Conservation (phyloP, 78 protist genomes). For the Dictyostelium discoideum region dicty_2.7 NC_007088.5:1637001-1637500, state of each 20-base stretch:
- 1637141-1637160: conserved; percentile 51
- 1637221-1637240: conserved; percentile 58
- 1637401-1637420: conserved; percentile 46
- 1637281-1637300: neutral
- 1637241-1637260: conserved; percentile 16
- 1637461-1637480: conserved; percentile 24
- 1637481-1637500: neutral
- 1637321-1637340: conserved; percentile 56
- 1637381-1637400: conserved; percentile 28
- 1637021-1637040: conserved; percentile 39
- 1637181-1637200: conserved; percentile 60
- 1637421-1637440: conserved; percentile 29
- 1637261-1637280: conserved; percentile 65
- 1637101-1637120: conserved; percentile 39
- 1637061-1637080: conserved; percentile 31
- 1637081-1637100: conserved; percentile 28
- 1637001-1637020: conserved; percentile 37
- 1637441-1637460: conserved; percentile 34
- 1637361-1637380: conserved; percentile 35
- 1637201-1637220: conserved; percentile 35
- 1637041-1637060: conserved; percentile 39
- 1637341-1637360: neutral
- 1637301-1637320: conserved; percentile 39
- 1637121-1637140: conserved; percentile 42
- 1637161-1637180: conserved; percentile 41